Evolutionary conservation across 176 grass and related monocot species (phyloP).

Genomic region (Tillandsia leiboldiana): DNA sequence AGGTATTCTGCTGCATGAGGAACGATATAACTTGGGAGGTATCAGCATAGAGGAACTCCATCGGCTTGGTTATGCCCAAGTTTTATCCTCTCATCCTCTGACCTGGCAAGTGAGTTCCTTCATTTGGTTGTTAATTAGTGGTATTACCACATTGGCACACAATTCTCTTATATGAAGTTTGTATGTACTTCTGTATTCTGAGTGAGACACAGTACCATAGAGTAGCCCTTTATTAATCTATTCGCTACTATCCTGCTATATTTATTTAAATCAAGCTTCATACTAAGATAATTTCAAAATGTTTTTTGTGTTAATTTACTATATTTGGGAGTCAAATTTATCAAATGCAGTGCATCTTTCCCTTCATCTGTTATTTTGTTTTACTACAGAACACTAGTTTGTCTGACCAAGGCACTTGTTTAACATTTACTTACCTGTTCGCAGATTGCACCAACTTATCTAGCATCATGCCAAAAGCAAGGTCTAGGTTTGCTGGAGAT

Average conservation of each 20-base stretch:
- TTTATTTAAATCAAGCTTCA: neutral
- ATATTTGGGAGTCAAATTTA: neutral
- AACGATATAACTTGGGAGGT: conserved; percentile 60
- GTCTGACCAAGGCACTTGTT: neutral
- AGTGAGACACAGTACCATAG: no score
- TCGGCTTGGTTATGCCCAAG: conserved; percentile 79
- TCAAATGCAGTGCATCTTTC: neutral
- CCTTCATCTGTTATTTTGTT: neutral
- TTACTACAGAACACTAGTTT: neutral
- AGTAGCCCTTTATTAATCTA: no score
- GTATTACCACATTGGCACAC: neutral
- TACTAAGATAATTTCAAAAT: neutral
- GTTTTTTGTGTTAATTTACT: neutral
- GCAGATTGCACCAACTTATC: conserved; percentile 91
- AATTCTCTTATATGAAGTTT: neutral
- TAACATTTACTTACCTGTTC: conserved; percentile 35
- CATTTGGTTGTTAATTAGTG: neutral
- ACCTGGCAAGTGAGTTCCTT: conserved; percentile 86
- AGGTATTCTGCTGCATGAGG: conserved; percentile 74
- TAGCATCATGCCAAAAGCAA: conserved; percentile 85
- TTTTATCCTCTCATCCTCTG: conserved; percentile 85
- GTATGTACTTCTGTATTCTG: no score
- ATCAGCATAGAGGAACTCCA: conserved; percentile 88
- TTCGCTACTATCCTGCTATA: neutral
- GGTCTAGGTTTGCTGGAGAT: conserved; percentile 74